Evolutionary conservation across 2,329 filamentous ascomycete genomes (phyloP), one percentile per base, ranked within the genome.

Genomic region (Anisogramma anomala): DNA sequence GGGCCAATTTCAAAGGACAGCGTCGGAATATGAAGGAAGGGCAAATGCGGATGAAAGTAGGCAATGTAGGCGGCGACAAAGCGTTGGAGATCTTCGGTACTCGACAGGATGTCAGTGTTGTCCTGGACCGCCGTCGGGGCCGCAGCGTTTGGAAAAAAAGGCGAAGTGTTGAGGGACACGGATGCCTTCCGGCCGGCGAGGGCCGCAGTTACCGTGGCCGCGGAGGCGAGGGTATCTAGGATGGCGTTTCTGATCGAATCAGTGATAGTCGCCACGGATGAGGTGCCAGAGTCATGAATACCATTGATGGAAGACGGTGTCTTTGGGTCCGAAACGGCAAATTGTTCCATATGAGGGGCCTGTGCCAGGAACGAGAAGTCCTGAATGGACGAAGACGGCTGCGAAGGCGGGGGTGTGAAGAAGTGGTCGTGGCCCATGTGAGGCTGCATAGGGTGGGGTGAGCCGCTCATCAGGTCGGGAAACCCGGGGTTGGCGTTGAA

Each of bases 11-110:
- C 86, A 64, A 96, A 95, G 31, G 87, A 87, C 48, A 96, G 69
- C 13, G 89, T 94, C 39, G 88, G 81, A 51, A 94, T 77, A 62
- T 96, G 89, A 47, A 94, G 68, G 61, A 96, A 94, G n/a, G 91
- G 89, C 47, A 94, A 64, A 58, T 96, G 89, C 17, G 89, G 89
- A 56, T 95, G 88, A 60, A 94, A 94, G 59, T 85, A 94, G 49
- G 79, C 79, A 54, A 96, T 78, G 63, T 95, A 96, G 45, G 88
- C 82, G 49, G 79, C 79, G 48, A 95, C 84, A 60, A 88, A 95
- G 58, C 86, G 82, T 60, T 93, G 87, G 48, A 96, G 76, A 57
- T 95, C 86, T 56, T 75, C 71, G 25, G 85, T 89, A 63, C 74
- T 86, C 39, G 89, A 88, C 43, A 94, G 71, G 50, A 65, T 72